Percentiles rank a stretch among this genome's conserved stretches.
phyloP scores from a whole-genome alignment of 306 rosid genomes.

The Pyrus betulifolia region DNA sequence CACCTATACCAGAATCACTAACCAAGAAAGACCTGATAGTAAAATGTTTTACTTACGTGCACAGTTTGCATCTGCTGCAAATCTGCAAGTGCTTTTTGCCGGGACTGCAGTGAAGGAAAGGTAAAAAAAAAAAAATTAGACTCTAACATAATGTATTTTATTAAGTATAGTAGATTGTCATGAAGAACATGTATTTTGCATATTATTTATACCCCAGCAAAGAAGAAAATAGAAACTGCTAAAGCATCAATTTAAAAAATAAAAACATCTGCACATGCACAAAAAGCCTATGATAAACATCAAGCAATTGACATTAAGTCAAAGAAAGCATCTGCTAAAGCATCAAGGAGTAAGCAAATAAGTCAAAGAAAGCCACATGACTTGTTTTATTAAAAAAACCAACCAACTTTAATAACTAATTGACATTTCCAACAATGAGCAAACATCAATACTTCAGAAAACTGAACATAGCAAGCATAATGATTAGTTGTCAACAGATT shows the following conservation, averaged over 20 bases:
- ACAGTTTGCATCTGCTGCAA: constrained; percentile 83
- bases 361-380: neutral
- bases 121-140: constrained; percentile 5
- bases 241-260: neutral
- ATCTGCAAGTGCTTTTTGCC: constrained; percentile 91
- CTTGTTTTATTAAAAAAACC: neutral
- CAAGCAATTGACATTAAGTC: too few relatives aligned
- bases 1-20: neutral
- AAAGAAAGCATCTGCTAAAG: too few relatives aligned
- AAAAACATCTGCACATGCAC: neutral
- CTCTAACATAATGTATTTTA: neutral
- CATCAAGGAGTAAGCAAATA: neutral
- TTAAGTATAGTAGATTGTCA: neutral
- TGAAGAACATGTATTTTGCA: neutral
- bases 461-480: neutral
- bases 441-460: neutral
- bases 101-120: constrained; percentile 47
- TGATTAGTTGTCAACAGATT: constrained; percentile 48
- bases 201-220: too few relatives aligned
- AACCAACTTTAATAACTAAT: neutral
- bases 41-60: constrained; percentile 43
- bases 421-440: neutral
- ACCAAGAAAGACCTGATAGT: neutral
- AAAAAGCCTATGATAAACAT: too few relatives aligned
- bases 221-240: neutral